A percentile compares a stretch with the other conserved stretches of the same genome.
These are phyloP conservation scores for Nemania diffusa DNA, from an alignment of 2,329 filamentous ascomycete genomes.

Conservation along the genomic window DNA sequence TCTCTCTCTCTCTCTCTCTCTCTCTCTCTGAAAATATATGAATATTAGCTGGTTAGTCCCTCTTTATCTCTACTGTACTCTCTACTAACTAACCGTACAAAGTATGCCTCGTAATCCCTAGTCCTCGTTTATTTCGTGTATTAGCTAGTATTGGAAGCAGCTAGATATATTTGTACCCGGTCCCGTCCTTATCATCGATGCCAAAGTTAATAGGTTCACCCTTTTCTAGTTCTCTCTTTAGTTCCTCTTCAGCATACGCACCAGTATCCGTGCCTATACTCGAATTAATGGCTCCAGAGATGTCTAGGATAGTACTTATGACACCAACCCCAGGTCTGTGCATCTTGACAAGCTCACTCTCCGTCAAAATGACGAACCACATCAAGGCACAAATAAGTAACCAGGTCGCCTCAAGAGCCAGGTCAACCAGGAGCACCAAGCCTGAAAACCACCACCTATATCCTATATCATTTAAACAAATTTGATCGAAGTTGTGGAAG, in stretches of 20 bases:
- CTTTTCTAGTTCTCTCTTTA: not conserved
- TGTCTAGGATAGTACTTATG: not conserved
- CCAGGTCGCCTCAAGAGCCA: not conserved
- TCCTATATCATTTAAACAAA: conserved; percentile 6
- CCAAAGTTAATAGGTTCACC: not conserved
- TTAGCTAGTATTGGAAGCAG: not conserved
- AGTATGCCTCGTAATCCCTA: no score
- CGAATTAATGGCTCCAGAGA: not conserved
- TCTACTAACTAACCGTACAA: no score
- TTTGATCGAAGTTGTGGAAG: not conserved
- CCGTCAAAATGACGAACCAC: not conserved
- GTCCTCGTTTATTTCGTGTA: no score
- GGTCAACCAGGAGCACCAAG: not conserved
- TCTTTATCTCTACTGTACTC: no score
- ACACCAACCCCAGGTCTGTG: conserved; percentile 1
- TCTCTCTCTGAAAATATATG: no score
- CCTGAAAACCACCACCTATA: conserved; percentile 5
- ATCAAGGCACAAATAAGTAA: not conserved
- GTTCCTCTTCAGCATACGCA: not conserved
- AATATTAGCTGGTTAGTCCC: no score
- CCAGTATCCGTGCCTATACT: not conserved
- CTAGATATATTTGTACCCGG: not conserved
- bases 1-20: no score
- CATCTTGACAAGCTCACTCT: conserved; percentile 1
- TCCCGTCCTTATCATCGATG: not conserved